These are phyloP conservation scores for Cafeteria roenbergensis DNA, from an alignment of 108 stramenopile species.

Conservation along the genomic window DNA sequence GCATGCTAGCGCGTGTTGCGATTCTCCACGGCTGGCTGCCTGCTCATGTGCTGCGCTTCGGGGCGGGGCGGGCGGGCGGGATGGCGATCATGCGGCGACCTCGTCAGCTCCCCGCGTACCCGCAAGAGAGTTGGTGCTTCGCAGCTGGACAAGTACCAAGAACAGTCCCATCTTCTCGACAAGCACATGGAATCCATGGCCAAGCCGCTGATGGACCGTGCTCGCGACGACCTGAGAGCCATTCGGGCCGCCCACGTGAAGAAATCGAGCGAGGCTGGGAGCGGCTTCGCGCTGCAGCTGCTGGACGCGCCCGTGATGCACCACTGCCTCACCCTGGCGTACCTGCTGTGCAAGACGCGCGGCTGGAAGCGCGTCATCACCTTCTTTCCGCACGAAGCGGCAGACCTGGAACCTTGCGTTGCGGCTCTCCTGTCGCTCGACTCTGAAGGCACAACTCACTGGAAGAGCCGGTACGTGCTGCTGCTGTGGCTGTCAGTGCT, in stretches of 20 bases:
- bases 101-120: no score
- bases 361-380: constrained; percentile 69
- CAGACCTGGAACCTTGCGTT: constrained; percentile 71
- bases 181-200: constrained; percentile 56
- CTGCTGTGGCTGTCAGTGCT: constrained; percentile 87
- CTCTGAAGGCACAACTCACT: constrained; percentile 42
- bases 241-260: not conserved
- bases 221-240: constrained; percentile 14
- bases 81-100: no score
- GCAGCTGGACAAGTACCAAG: constrained; percentile 72
- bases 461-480: constrained; percentile 82
- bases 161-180: constrained; percentile 78
- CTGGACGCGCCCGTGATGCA: constrained; percentile 35
- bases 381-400: constrained; percentile 72
- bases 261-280: constrained; percentile 15
- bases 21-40: no score
- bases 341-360: constrained; percentile 75
- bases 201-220: constrained; percentile 17
- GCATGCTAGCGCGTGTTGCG: no score
- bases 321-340: constrained; percentile 58
- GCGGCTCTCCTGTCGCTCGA: constrained; percentile 46
- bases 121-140: no score
- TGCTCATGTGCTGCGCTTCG: no score
- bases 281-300: constrained; percentile 16
- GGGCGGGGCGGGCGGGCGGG: no score